These are phyloP conservation scores for Oryza meyeriana DNA, from an alignment of 176 grass and related monocot species.

Conservation along the genomic window DNA sequence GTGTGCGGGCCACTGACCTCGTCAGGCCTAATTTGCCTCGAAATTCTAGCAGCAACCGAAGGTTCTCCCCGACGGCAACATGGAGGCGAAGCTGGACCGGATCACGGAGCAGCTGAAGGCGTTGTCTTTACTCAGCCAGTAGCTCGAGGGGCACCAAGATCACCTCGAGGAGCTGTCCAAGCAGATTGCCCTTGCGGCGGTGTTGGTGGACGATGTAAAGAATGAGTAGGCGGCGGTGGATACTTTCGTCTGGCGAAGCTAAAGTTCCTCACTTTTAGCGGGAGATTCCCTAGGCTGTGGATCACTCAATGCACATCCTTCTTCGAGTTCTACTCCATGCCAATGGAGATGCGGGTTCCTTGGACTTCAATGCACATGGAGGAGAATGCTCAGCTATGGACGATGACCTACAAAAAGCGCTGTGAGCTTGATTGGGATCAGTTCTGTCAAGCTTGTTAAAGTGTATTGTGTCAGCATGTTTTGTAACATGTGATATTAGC, in stretches of 20 bases:
- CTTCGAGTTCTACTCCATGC: conserved; percentile 19
- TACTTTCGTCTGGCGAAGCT: conserved; percentile 1
- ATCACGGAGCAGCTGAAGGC: conserved; percentile 8
- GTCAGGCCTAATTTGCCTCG: background rate
- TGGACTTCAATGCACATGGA: conserved; percentile 16
- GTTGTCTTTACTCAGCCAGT: background rate
- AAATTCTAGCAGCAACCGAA: background rate
- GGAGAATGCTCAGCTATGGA: background rate
- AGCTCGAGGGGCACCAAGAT: background rate
- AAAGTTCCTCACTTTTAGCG: conserved; percentile 2
- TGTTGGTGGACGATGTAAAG: conserved; percentile 8
- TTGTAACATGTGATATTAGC: too few species aligned
- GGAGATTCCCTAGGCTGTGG: background rate
- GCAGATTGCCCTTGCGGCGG: background rate
- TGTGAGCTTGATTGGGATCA: background rate
- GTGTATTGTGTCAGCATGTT: too few species aligned
- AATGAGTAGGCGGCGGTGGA: conserved; percentile 3
- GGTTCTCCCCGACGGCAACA: background rate
- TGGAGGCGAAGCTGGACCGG: conserved; percentile 5
- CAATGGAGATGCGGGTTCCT: background rate
- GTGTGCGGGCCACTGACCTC: background rate
- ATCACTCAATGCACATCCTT: background rate
- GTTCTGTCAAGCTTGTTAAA: background rate
- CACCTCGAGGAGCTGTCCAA: background rate
- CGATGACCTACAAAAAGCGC: background rate